Evolutionary conservation across 2,329 filamentous ascomycete species (phyloP).

Genomic region (Myrmaecium sp.): DNA sequence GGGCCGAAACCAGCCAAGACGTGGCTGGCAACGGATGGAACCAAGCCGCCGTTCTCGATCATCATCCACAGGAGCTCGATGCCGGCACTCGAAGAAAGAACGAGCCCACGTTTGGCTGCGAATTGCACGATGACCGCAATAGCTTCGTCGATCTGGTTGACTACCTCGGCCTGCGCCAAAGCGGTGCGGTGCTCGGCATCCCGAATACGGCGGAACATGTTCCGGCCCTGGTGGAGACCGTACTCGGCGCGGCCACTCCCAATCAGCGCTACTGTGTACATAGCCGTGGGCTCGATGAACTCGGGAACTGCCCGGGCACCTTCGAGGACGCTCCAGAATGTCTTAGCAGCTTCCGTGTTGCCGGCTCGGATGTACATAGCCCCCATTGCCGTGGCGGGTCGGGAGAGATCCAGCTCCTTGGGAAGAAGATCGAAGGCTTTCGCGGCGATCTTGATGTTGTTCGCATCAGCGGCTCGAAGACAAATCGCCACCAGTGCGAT

Average conservation of each 20-base stretch:
- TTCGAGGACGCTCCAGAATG: slow-evolving; percentile 62
- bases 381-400: slow-evolving; percentile 61
- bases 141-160: slow-evolving; percentile 75
- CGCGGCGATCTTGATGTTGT: slow-evolving; percentile 50
- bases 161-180: slow-evolving; percentile 35
- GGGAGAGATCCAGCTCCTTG: slow-evolving; percentile 24
- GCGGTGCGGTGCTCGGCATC: slow-evolving; percentile 35
- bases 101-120: slow-evolving; percentile 34
- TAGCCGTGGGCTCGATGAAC: slow-evolving; percentile 74
- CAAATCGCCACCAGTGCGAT: slow-evolving; percentile 58
- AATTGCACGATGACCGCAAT: slow-evolving; percentile 50
- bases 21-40: slow-evolving; percentile 42
- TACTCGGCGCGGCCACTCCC: slow-evolving; percentile 72
- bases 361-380: slow-evolving; percentile 74
- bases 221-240: slow-evolving; percentile 59
- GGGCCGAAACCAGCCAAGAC: slow-evolving; percentile 43
- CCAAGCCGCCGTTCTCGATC: slow-evolving; percentile 46
- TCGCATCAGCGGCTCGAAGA: slow-evolving; percentile 62
- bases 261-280: slow-evolving; percentile 81
- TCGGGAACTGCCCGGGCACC: slow-evolving; percentile 43
- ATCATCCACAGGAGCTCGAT: slow-evolving; percentile 46
- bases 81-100: slow-evolving; percentile 36
- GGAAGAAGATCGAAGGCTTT: slow-evolving; percentile 34
- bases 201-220: slow-evolving; percentile 76
- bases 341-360: slow-evolving; percentile 58